A percentile compares a stretch with the other conserved stretches of the same genome.
phyloP scores from a whole-genome alignment of 495 filamentous ascomycete genomes.

The Penicillium macrosclerotiorum region DNA sequence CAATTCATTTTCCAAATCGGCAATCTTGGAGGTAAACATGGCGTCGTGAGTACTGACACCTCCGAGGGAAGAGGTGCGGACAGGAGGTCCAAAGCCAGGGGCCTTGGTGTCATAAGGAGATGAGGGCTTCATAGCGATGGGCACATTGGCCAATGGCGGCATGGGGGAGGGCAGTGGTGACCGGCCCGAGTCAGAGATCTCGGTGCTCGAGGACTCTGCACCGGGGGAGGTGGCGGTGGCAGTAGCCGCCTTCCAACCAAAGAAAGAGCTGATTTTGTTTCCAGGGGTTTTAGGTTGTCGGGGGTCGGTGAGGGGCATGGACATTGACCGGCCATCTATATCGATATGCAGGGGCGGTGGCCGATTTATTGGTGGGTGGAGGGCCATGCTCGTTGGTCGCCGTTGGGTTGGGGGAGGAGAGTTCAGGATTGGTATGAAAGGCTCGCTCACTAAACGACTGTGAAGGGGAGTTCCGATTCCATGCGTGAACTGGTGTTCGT shows the following conservation, averaged over 20 bases:
- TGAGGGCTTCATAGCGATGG: conserved; percentile 34
- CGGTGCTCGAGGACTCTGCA: conserved; percentile 60
- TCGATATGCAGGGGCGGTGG: conserved; percentile 44
- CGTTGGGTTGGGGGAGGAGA: conserved; percentile 38
- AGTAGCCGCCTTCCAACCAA: conserved; percentile 59
- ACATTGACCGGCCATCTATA: conserved; percentile 30
- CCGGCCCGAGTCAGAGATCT: conserved; percentile 59
- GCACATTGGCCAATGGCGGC: conserved; percentile 46
- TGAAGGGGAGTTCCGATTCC: conserved; percentile 40
- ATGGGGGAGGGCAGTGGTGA: conserved; percentile 60
- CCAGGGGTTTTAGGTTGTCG: conserved; percentile 59
- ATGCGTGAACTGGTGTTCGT: conserved; percentile 42
- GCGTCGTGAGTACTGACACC: conserved; percentile 41
- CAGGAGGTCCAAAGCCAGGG: conserved; percentile 37
- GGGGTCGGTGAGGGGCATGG: conserved; percentile 27
- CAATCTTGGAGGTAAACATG: conserved; percentile 51
- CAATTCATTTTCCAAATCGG: conserved; percentile 89
- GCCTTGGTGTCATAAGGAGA: conserved; percentile 44
- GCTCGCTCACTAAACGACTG: conserved; percentile 48
- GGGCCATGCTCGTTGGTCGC: conserved; percentile 44
- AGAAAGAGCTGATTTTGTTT: conserved; percentile 65
- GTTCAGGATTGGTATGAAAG: conserved; percentile 43
- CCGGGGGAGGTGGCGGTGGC: conserved; percentile 49
- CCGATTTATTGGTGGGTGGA: conserved; percentile 35
- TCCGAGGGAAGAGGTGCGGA: conserved; percentile 35